Percentiles rank a stretch among this genome's conserved stretches.
Conservation (phyloP, 1,284 basidiomycete genomes). For the Pulchroboletus neoregius region DNA sequence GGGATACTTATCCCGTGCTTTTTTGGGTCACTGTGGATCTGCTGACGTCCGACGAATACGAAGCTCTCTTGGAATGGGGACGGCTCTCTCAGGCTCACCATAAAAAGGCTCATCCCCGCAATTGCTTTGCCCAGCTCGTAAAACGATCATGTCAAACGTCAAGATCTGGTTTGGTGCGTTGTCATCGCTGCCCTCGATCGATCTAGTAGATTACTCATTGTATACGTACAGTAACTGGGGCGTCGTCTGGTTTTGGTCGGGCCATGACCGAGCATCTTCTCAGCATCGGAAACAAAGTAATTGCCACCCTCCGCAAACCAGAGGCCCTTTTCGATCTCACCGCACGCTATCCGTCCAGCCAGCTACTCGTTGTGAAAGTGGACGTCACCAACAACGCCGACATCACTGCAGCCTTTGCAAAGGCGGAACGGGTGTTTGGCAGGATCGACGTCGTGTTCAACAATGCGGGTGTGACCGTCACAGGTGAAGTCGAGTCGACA, state of each 20-base stretch:
- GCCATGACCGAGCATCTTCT: slow-evolving; percentile 26
- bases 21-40: slow-evolving; percentile 40
- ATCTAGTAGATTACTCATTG: not conserved
- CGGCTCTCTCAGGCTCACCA: too few species aligned
- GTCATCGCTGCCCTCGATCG: too few species aligned
- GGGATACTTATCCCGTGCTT: slow-evolving; percentile 48
- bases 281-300: slow-evolving; percentile 33
- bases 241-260: slow-evolving; percentile 30
- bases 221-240: slow-evolving; percentile 23
- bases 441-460: slow-evolving; percentile 44
- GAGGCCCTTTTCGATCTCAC: slow-evolving; percentile 29
- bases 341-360: slow-evolving; percentile 24
- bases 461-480: slow-evolving; percentile 19
- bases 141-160: slow-evolving; percentile 12
- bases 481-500: slow-evolving; percentile 22
- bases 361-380: slow-evolving; percentile 37
- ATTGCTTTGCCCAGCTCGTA: not conserved
- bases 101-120: too few species aligned
- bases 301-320: slow-evolving; percentile 35
- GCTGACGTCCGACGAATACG: not conserved
- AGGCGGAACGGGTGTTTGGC: slow-evolving; percentile 35
- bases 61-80: not conserved
- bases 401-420: slow-evolving; percentile 34
- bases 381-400: slow-evolving; percentile 36
- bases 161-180: slow-evolving; percentile 23